A percentile compares a stretch with the other conserved stretches of the same genome.
Evolutionary conservation across 208 protist genomes (phyloP).

Genomic region (Crithidia bombi): DNA sequence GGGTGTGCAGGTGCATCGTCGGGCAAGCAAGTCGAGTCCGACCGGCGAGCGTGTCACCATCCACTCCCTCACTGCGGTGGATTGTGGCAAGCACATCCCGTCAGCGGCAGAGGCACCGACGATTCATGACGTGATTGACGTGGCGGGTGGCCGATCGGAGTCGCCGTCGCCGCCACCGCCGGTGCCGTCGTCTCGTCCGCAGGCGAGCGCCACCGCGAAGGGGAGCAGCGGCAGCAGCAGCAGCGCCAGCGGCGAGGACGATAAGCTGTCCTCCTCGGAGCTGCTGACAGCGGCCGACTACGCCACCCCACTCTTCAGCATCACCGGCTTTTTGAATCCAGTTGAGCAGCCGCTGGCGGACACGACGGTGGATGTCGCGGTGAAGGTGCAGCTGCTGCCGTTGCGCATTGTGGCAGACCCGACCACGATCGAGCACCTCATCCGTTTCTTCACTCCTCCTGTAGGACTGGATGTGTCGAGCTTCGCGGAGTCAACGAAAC

Average conservation of each 20-base stretch:
- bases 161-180: slow-evolving; percentile 4
- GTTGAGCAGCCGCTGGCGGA: slow-evolving; percentile 68
- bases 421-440: slow-evolving; percentile 53
- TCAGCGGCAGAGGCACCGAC: slow-evolving; percentile 12
- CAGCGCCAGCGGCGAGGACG: slow-evolving; percentile 25
- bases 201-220: slow-evolving; percentile 5
- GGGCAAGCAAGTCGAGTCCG: slow-evolving; percentile 13
- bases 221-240: slow-evolving; percentile 3
- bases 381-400: slow-evolving; percentile 74
- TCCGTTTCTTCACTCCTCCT: slow-evolving; percentile 71
- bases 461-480: slow-evolving; percentile 58
- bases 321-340: slow-evolving; percentile 64
- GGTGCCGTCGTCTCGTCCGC: neutral
- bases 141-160: neutral
- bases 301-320: slow-evolving; percentile 57
- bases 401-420: slow-evolving; percentile 80
- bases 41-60: slow-evolving; percentile 19
- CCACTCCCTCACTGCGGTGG: slow-evolving; percentile 17
- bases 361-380: slow-evolving; percentile 66
- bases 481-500: slow-evolving; percentile 48
- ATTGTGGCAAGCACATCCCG: slow-evolving; percentile 23
- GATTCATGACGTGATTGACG: slow-evolving; percentile 31
- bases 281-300: slow-evolving; percentile 8
- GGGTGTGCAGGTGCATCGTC: slow-evolving; percentile 23
- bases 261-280: neutral